Conservation (phyloP, 495 filamentous ascomycete species). For the Alectoria sarmentosa region DNA sequence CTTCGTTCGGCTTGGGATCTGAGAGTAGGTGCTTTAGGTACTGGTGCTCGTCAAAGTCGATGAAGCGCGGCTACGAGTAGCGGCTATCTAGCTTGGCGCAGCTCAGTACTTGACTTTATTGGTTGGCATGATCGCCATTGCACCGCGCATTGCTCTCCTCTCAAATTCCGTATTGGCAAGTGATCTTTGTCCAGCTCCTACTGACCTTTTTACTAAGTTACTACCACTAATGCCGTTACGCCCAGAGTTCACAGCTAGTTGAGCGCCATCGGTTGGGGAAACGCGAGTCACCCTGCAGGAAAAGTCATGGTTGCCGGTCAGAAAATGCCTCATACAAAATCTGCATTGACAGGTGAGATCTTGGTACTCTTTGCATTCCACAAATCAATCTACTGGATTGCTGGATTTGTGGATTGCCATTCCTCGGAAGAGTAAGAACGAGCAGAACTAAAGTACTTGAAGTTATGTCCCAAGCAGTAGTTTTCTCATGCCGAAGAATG, state of each 20-base stretch:
- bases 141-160: not conserved
- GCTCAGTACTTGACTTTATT: no score
- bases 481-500: not conserved
- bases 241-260: not conserved
- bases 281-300: not conserved
- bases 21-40: not conserved
- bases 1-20: not conserved
- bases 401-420: no score
- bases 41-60: not conserved
- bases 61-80: constrained; percentile 4
- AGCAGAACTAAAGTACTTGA: no score
- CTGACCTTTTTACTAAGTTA: not conserved
- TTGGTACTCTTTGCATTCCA: not conserved
- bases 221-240: not conserved
- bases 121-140: no score
- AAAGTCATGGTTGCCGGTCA: not conserved
- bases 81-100: constrained; percentile 1
- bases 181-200: not conserved
- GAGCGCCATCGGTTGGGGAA: not conserved
- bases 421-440: no score
- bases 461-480: no score
- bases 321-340: not conserved
- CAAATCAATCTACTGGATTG: not conserved
- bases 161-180: not conserved
- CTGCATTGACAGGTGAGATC: not conserved